A percentile compares a stretch with the other conserved stretches of the same genome.
Evolutionary conservation across 306 rosid species (phyloP).

Genomic region (Medicago truncatula): MtrunA17r5.0-ANR NC_053043.1:50362001-50362500

Average conservation of each 20-base stretch:
- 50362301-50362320: constrained; percentile 20
- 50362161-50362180: constrained; percentile 36
- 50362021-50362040: constrained; percentile 28
- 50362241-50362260: neutral
- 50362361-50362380: constrained; percentile 41
- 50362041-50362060: constrained; percentile 27
- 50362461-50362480: constrained; percentile 67
- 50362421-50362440: constrained; percentile 59
- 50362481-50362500: constrained; percentile 85
- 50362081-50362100: neutral
- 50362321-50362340: constrained; percentile 63
- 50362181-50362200: neutral
- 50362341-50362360: constrained; percentile 33
- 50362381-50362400: neutral
- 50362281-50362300: constrained; percentile 27
- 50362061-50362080: neutral
- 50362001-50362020: constrained; percentile 19
- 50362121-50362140: neutral
- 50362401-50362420: neutral
- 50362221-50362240: constrained; percentile 59
- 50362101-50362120: neutral
- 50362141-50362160: constrained; percentile 12
- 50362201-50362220: constrained; percentile 18
- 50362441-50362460: constrained; percentile 59
- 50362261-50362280: constrained; percentile 33